These are phyloP conservation scores for Apostasia shenzhenica DNA, from an alignment of 106 monocot species.

Conservation along the genomic window DNA sequence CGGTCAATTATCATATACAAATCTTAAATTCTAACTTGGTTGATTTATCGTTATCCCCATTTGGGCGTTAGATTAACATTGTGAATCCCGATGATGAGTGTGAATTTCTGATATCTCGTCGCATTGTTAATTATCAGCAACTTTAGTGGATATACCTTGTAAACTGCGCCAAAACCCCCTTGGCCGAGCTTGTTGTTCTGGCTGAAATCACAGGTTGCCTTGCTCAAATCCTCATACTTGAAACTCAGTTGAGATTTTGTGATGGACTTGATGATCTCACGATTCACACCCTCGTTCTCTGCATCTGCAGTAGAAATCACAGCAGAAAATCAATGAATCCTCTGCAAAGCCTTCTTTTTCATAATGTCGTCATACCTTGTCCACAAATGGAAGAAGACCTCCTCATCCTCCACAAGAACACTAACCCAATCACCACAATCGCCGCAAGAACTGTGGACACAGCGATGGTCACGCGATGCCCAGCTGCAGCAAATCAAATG, in stretches of 20 bases:
- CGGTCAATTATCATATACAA: neutral
- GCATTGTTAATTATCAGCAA: neutral
- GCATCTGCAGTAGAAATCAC: conserved; percentile 3
- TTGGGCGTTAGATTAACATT: neutral
- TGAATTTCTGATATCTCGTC: neutral
- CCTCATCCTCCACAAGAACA: conserved; percentile 25
- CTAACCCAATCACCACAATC: conserved; percentile 13
- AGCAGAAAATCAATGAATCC: neutral
- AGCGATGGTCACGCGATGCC: conserved; percentile 9
- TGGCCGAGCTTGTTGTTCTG: conserved; percentile 72
- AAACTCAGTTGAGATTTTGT: conserved; percentile 37
- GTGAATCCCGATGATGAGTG: neutral
- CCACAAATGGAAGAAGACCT: conserved; percentile 6
- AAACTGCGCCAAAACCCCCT: conserved; percentile 68
- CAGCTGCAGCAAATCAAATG: conserved; percentile 9
- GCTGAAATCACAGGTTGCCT: conserved; percentile 51
- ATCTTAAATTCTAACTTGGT: neutral
- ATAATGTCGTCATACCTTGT: conserved; percentile 14
- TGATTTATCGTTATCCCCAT: too few relatives aligned
- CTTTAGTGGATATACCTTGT: conserved; percentile 36
- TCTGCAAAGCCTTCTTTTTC: neutral
- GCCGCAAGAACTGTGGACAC: conserved; percentile 16
- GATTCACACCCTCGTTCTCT: conserved; percentile 20
- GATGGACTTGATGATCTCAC: conserved; percentile 37
- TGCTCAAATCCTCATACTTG: conserved; percentile 49